Conservation (phyloP, 306 rosid species). For the Cucurbita moschata region DNA sequence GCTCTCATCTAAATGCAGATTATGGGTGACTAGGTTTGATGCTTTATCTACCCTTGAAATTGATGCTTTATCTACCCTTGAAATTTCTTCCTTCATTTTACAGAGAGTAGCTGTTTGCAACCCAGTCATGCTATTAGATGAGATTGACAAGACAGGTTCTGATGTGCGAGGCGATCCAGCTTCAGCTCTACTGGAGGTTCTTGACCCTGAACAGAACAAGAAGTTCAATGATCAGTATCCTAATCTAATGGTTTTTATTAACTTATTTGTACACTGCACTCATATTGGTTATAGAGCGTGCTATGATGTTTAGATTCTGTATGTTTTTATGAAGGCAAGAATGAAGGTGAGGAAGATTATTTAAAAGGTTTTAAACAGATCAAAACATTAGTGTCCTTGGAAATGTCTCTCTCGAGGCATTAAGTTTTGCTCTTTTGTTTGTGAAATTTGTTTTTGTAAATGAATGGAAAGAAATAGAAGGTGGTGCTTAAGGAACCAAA, state of each 20-base stretch:
- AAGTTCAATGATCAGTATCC: slow-evolving; percentile 98
- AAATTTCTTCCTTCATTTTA: slow-evolving; percentile 10
- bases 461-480: not conserved
- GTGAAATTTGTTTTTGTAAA: not conserved
- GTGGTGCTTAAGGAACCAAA: not conserved
- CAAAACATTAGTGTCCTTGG: not conserved
- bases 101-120: slow-evolving; percentile 76
- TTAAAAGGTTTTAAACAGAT: not conserved
- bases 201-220: slow-evolving; percentile 90
- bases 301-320: not conserved
- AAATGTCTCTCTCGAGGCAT: not conserved
- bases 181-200: slow-evolving; percentile 91
- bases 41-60: not conserved
- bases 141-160: slow-evolving; percentile 92
- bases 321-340: not conserved
- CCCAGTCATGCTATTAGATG: slow-evolving; percentile 93
- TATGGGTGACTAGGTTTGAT: not conserved
- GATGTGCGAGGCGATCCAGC: slow-evolving; percentile 99
- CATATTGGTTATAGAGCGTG: not conserved
- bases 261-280: not conserved
- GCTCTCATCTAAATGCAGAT: not conserved
- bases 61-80: not conserved
- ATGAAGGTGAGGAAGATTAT: not conserved
- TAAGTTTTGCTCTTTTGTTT: not conserved
- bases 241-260: not conserved